Conservation (phyloP, 139 green algal genomes). For the Chlamydomonas sp. region DNA sequence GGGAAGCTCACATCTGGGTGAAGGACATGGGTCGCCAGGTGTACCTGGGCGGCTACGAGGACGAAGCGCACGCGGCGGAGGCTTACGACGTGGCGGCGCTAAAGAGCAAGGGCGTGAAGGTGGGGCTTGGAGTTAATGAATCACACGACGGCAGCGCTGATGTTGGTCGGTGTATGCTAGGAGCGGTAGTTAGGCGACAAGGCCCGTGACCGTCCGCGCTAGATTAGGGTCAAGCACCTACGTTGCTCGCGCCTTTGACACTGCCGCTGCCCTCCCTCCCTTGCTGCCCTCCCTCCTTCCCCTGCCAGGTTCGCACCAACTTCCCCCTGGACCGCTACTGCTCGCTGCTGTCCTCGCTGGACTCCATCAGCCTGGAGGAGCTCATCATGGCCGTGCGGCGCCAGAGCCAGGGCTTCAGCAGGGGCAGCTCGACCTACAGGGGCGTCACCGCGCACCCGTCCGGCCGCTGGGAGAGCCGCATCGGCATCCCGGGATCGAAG, state of each 20-base stretch:
- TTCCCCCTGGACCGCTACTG: conserved; percentile 67
- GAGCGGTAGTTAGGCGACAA: background rate
- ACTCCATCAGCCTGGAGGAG: conserved; percentile 86
- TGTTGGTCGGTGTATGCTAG: no score
- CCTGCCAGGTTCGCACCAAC: conserved; percentile 37
- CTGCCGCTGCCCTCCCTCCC: background rate
- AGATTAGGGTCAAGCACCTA: background rate
- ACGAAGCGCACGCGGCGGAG: conserved; percentile 91
- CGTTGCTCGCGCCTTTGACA: background rate
- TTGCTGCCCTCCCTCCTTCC: background rate
- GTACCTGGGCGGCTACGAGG: conserved; percentile 79
- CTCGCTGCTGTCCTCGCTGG: conserved; percentile 78
- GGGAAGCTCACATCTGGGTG: conserved; percentile 91
- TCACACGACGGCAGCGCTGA: conserved; percentile 18
- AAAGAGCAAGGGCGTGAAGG: conserved; percentile 76
- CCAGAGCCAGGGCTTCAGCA: conserved; percentile 89
- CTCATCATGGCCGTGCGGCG: conserved; percentile 92
- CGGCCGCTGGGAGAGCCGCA: conserved; percentile 88
- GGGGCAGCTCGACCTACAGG: conserved; percentile 82
- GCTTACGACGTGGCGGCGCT: conserved; percentile 91
- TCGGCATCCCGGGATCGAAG: conserved; percentile 88
- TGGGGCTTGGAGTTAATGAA: conserved; percentile 66
- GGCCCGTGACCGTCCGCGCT: background rate
- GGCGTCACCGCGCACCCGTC: conserved; percentile 88
- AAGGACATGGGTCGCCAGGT: conserved; percentile 85